Percentiles rank a stretch among this genome's conserved stretches.
These are phyloP conservation scores for Gaultheria prostrata DNA, from an alignment of 148 eudicot species.

Conservation along the genomic window DNA sequence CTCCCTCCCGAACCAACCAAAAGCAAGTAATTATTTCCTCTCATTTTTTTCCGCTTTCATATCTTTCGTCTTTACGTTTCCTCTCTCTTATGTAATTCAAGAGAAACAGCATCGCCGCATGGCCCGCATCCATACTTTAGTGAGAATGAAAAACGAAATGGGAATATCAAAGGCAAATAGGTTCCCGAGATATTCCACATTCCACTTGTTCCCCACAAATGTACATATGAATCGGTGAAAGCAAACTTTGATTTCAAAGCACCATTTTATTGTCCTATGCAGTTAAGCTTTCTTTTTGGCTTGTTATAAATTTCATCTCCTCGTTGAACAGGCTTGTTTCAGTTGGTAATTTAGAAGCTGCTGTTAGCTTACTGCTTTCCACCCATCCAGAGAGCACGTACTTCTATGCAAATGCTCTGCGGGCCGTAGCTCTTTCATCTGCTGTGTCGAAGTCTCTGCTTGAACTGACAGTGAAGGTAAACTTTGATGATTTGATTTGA, in stretches of 20 bases:
- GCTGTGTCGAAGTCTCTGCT: conserved; percentile 88
- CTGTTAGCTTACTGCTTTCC: conserved; percentile 93
- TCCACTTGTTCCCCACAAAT: not conserved
- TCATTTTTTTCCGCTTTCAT: not conserved
- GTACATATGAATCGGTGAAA: not conserved
- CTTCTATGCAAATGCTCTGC: conserved; percentile 86
- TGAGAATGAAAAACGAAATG: not conserved
- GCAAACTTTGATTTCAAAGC: not conserved
- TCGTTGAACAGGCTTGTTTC: conserved; percentile 71
- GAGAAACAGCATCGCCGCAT: not conserved
- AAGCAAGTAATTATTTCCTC: not conserved
- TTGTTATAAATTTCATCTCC: conserved; percentile 1
- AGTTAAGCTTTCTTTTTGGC: conserved; percentile 14
- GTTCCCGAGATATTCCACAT: not conserved
- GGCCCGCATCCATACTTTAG: not conserved
- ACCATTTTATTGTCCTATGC: not conserved
- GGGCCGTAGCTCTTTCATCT: conserved; percentile 98
- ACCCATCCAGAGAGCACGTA: conserved; percentile 93
- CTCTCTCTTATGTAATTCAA: not conserved
- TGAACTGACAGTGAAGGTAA: conserved; percentile 97
- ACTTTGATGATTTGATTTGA: conserved; percentile 5
- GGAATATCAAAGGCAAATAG: not conserved
- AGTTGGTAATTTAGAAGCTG: conserved; percentile 91
- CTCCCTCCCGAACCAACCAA: not conserved
- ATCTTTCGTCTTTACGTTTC: not conserved